Evolutionary conservation across 75 land plant species (phyloP).

Genomic region (Adiantum capillusveneris): DNA sequence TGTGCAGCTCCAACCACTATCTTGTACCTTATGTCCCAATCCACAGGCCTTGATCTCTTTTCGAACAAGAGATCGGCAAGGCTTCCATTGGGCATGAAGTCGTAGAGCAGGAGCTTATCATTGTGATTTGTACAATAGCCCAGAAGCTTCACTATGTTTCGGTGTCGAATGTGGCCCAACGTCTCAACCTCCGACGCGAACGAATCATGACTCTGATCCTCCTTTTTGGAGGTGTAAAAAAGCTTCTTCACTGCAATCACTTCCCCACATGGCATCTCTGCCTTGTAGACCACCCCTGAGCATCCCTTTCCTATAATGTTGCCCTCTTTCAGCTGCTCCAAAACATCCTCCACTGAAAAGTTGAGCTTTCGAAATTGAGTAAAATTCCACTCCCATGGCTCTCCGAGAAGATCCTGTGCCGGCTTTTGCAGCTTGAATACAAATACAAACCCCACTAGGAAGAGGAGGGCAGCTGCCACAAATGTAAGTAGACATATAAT

Average conservation of each 20-base stretch:
- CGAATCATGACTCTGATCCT: slow-evolving; percentile 49
- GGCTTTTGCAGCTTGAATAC: slow-evolving; percentile 1
- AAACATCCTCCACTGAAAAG: slow-evolving; percentile 65
- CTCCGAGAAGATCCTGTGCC: neutral
- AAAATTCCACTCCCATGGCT: slow-evolving; percentile 75
- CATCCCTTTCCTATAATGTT: slow-evolving; percentile 84
- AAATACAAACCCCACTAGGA: neutral
- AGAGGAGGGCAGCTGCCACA: slow-evolving; percentile 2
- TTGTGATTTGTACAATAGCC: slow-evolving; percentile 80
- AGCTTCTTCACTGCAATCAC: slow-evolving; percentile 86
- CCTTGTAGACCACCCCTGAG: slow-evolving; percentile 88
- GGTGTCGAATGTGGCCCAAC: slow-evolving; percentile 77
- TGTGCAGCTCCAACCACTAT: slow-evolving; percentile 83
- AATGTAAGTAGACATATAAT: neutral
- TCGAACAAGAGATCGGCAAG: slow-evolving; percentile 62
- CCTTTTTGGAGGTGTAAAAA: slow-evolving; percentile 43
- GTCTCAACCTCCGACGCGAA: slow-evolving; percentile 79
- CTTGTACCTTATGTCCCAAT: slow-evolving; percentile 76
- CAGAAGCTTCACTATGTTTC: slow-evolving; percentile 73
- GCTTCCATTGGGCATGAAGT: slow-evolving; percentile 75
- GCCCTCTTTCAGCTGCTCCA: slow-evolving; percentile 55
- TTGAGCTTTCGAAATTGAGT: slow-evolving; percentile 80
- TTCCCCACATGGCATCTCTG: slow-evolving; percentile 82
- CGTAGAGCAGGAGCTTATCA: slow-evolving; percentile 73
- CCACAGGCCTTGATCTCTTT: slow-evolving; percentile 50